These are phyloP conservation scores for Mrakia hoshinonis DNA, from an alignment of 768 basidiomycete genomes.

Conservation along the genomic window DNA sequence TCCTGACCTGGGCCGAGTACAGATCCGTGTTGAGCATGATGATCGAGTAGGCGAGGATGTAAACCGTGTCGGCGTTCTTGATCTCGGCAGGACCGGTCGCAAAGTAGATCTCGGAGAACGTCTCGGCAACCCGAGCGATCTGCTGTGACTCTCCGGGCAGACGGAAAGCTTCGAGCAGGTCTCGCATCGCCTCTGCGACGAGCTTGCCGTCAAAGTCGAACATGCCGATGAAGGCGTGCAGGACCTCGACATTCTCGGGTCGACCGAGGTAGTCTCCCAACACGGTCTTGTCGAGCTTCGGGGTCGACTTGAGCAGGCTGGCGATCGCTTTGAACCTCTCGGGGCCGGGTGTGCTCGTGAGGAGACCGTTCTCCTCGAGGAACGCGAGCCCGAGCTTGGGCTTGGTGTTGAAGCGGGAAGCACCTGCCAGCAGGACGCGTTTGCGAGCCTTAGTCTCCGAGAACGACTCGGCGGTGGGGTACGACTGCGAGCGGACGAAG, in stretches of 20 bases:
- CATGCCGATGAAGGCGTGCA: conserved; percentile 75
- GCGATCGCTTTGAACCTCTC: conserved; percentile 56
- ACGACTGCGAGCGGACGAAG: conserved; percentile 45
- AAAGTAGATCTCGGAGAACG: conserved; percentile 85
- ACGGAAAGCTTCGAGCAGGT: conserved; percentile 84
- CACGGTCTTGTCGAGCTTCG: conserved; percentile 80
- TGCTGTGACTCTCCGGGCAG: conserved; percentile 93
- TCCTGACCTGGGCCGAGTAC: conserved; percentile 84
- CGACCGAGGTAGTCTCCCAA: conserved; percentile 87
- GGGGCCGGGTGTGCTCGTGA: conserved; percentile 43
- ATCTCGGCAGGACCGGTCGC: conserved; percentile 79
- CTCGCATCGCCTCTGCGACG: conserved; percentile 90
- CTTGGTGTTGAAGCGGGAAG: conserved; percentile 79
- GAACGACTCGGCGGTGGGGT: conserved; percentile 54
- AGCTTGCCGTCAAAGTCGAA: conserved; percentile 93
- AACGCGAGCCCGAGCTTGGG: conserved; percentile 84
- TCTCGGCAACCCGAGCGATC: conserved; percentile 85
- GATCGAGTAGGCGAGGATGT: conserved; percentile 87
- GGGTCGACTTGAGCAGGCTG: conserved; percentile 71
- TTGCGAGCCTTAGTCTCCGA: conserved; percentile 68
- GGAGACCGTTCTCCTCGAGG: conserved; percentile 84
- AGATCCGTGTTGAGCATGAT: conserved; percentile 98
- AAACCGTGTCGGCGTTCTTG: conserved; percentile 81
- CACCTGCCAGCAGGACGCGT: conserved; percentile 71
- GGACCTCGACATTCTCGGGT: conserved; percentile 72